Conservation (phyloP, 2,329 filamentous ascomycete genomes). For the Stachybotrys chlorohalonatus region DNA sequence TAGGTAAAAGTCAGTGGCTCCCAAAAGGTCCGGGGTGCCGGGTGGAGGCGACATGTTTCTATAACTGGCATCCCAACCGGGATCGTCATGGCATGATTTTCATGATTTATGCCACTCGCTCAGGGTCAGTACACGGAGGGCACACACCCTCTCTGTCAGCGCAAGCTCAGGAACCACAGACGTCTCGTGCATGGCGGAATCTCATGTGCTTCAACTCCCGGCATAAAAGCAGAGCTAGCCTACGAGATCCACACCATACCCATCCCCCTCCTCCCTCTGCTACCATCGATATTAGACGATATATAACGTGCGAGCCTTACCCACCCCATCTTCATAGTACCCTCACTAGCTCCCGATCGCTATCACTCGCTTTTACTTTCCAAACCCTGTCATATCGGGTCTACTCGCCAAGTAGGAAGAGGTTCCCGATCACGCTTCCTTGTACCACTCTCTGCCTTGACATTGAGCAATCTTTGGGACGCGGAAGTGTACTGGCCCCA, state of each 20-base stretch:
- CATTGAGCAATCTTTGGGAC: background rate
- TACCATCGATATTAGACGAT: constrained; percentile 1
- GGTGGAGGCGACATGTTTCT: background rate
- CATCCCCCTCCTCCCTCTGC: background rate
- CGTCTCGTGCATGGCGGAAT: background rate
- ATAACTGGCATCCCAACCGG: background rate
- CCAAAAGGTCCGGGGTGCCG: background rate
- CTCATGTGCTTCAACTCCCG: constrained; percentile 1
- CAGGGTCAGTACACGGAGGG: background rate
- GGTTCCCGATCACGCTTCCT: background rate
- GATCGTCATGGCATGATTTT: background rate
- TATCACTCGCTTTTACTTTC: background rate
- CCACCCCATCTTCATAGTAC: background rate
- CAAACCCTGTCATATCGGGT: background rate
- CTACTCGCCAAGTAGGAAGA: background rate
- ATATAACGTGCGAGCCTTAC: background rate
- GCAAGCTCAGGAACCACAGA: background rate
- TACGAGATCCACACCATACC: constrained; percentile 1
- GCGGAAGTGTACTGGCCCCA: background rate
- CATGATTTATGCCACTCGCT: background rate
- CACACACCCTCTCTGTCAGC: background rate
- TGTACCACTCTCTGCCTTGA: background rate
- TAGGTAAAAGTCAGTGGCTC: background rate
- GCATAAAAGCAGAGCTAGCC: background rate
- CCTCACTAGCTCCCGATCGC: background rate